Percentiles rank a stretch among this genome's conserved stretches.
Conservation (phyloP, 768 basidiomycete species). For the Termitomyces sp. region DNA sequence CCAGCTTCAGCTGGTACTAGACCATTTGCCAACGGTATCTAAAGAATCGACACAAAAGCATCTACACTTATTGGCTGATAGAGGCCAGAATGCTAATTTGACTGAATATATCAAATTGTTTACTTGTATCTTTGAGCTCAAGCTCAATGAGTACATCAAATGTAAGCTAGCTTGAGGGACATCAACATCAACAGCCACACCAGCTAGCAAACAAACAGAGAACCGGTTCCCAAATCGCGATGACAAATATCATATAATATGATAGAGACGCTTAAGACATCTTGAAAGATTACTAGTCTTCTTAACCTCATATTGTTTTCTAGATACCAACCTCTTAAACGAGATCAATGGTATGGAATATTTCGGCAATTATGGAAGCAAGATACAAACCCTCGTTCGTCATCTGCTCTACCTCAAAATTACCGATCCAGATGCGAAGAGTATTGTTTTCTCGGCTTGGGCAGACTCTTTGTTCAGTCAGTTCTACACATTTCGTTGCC, state of each 20-base stretch:
- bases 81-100: no score
- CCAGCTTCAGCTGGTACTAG: no score
- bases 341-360: slow-evolving; percentile 60
- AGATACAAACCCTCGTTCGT: slow-evolving; percentile 72
- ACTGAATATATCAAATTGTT: no score
- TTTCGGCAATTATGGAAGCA: slow-evolving; percentile 67
- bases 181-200: no score
- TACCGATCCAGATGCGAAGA: slow-evolving; percentile 69
- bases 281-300: not conserved
- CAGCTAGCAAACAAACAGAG: slow-evolving; percentile 32
- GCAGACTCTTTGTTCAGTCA: slow-evolving; percentile 82
- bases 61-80: no score
- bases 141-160: no score
- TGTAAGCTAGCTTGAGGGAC: no score
- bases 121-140: no score
- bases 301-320: not conserved
- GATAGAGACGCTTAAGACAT: slow-evolving; percentile 34
- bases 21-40: no score
- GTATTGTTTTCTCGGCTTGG: slow-evolving; percentile 90
- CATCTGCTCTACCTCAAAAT: slow-evolving; percentile 68
- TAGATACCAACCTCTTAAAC: slow-evolving; percentile 39
- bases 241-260: slow-evolving; percentile 62
- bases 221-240: slow-evolving; percentile 48
- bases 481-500: not conserved
- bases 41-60: no score